These are phyloP conservation scores for Russula foetens DNA, from an alignment of 768 basidiomycete genomes.

Conservation along the genomic window DNA sequence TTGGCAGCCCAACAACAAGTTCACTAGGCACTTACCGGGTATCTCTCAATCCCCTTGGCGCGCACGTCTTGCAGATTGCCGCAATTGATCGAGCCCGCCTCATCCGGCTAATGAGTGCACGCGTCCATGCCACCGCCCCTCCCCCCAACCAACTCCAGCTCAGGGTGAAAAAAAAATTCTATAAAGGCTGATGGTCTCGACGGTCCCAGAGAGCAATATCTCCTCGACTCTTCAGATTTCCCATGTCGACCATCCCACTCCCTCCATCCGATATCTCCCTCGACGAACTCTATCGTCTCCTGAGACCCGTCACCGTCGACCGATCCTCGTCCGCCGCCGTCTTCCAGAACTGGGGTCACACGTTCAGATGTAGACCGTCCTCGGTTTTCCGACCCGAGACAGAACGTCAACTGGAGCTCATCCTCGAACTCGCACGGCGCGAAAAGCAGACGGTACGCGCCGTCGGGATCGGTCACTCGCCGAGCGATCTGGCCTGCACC, in stretches of 20 bases:
- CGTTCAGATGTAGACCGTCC: constrained; percentile 61
- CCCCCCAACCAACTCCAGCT: background rate
- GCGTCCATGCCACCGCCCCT: background rate
- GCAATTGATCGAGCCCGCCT: constrained; percentile 15
- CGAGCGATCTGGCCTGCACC: constrained; percentile 90
- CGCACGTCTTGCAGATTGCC: constrained; percentile 14
- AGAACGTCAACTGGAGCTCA: constrained; percentile 57
- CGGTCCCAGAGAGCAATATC: background rate
- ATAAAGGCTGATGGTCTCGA: constrained; percentile 7
- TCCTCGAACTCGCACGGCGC: constrained; percentile 74
- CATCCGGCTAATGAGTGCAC: constrained; percentile 9
- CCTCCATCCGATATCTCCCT: constrained; percentile 36
- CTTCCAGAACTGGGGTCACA: constrained; percentile 85
- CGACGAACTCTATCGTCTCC: constrained; percentile 40
- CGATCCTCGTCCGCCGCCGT: constrained; percentile 30
- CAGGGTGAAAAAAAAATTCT: background rate
- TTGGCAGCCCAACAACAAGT: too few relatives aligned
- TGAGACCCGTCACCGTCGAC: constrained; percentile 49
- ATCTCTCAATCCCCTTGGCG: constrained; percentile 1
- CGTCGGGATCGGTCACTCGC: constrained; percentile 87
- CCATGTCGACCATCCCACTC: constrained; percentile 16
- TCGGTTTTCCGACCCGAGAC: constrained; percentile 70
- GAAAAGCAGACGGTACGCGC: constrained; percentile 68
- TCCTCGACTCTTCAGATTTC: background rate
- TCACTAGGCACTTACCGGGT: background rate